Percentiles rank a stretch among this genome's conserved stretches.
Conservation (phyloP, 2,329 filamentous ascomycete species). For the Catunica adiposa region DNA sequence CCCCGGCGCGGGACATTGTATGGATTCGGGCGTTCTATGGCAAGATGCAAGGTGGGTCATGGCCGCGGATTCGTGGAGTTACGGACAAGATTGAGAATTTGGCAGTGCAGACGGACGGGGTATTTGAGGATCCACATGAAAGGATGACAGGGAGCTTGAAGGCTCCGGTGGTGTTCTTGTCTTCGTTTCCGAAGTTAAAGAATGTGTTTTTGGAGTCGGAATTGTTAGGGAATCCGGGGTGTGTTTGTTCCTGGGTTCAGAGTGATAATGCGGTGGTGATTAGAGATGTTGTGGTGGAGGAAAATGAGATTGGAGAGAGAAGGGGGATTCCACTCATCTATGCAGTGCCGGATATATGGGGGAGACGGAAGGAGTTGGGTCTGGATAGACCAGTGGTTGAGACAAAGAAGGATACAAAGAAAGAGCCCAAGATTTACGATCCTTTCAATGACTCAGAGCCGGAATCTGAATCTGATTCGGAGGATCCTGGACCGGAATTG, state of each 20-base stretch:
- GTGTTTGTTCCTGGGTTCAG: slow-evolving; percentile 7
- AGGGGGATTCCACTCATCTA: not conserved
- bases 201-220: slow-evolving; percentile 8
- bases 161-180: slow-evolving; percentile 1
- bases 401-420: not conserved
- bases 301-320: not conserved
- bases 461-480: not conserved
- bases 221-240: not conserved
- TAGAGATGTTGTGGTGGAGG: slow-evolving; percentile 5
- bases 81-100: slow-evolving; percentile 9
- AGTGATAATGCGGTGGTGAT: slow-evolving; percentile 5
- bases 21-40: not conserved
- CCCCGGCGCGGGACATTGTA: slow-evolving; percentile 5
- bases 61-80: not conserved
- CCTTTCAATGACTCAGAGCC: not conserved
- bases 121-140: not conserved
- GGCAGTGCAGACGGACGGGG: not conserved
- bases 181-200: slow-evolving; percentile 6
- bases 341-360: slow-evolving; percentile 5
- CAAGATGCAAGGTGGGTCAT: not conserved
- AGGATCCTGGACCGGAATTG: not conserved
- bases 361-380: not conserved
- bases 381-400: too few relatives aligned
- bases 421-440: not conserved
- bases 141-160: not conserved